Evolutionary conservation across 208 protist genomes (phyloP).

Genomic region (Wallacemonas collosoma): DNA sequence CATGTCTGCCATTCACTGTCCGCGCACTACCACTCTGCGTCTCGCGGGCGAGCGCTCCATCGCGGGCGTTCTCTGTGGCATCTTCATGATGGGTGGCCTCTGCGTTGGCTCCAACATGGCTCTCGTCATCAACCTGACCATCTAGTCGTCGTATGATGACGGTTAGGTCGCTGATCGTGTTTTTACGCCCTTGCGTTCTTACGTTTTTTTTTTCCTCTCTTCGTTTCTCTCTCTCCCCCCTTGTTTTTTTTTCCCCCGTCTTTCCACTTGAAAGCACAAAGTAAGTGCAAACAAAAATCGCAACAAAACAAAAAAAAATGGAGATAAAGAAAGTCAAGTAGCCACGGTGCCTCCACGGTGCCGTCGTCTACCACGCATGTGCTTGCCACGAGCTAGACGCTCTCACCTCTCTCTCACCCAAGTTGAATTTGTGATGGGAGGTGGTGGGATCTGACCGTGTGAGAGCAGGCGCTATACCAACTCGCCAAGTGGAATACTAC

Average conservation of each 20-base stretch:
- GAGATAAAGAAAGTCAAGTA: too few species aligned
- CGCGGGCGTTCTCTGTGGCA: constrained; percentile 44
- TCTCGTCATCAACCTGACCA: constrained; percentile 46
- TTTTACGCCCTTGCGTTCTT: background rate
- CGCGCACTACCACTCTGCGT: constrained; percentile 42
- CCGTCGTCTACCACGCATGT: too few species aligned
- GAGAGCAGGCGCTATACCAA: too few species aligned
- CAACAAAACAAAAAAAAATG: too few species aligned
- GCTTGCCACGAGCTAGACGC: too few species aligned
- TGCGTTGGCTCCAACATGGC: constrained; percentile 54
- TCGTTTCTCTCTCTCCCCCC: background rate
- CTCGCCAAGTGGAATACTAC: too few species aligned
- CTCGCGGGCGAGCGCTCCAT: constrained; percentile 65
- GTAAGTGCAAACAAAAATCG: too few species aligned
- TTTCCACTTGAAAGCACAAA: background rate
- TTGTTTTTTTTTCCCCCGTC: background rate
- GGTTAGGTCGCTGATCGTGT: background rate
- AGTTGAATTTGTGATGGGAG: too few species aligned
- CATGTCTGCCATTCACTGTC: constrained; percentile 69
- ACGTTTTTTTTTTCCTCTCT: background rate
- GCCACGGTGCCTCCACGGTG: too few species aligned
- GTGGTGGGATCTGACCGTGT: too few species aligned
- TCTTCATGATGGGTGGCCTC: constrained; percentile 58
- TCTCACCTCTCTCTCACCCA: too few species aligned
- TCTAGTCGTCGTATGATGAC: background rate